Percentiles rank a stretch among this genome's conserved stretches.
Evolutionary conservation across 2,329 filamentous ascomycete species (phyloP).

Genomic region (Colletotrichum navitas): DNA sequence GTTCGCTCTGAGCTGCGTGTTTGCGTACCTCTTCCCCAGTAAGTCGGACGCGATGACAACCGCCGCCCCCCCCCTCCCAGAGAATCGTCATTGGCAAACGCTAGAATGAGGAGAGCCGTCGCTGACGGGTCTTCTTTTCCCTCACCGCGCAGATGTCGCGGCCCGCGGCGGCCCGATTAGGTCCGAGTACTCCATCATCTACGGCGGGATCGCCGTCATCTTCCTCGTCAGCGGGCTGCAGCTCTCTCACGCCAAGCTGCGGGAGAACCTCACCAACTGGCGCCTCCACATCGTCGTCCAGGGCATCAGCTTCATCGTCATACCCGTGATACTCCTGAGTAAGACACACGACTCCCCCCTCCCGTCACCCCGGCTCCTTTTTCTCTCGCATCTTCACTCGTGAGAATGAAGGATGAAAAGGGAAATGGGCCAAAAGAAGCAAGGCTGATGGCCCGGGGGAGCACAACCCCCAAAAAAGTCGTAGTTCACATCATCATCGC

Average conservation of each 20-base stretch:
- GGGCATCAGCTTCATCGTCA: conserved; percentile 74
- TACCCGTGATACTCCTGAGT: conserved; percentile 73
- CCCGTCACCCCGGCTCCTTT: neutral
- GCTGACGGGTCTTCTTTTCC: neutral
- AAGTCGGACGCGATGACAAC: conserved; percentile 42
- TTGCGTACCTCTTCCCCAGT: conserved; percentile 60
- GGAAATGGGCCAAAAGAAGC: neutral
- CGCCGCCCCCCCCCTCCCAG: too few species aligned
- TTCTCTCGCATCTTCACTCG: neutral
- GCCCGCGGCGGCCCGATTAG: conserved; percentile 62
- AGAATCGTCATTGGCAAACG: too few species aligned
- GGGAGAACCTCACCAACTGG: conserved; percentile 74
- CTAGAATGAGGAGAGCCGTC: neutral
- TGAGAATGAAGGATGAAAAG: neutral
- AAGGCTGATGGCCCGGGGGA: neutral
- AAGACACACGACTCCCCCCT: conserved; percentile 37
- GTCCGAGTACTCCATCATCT: conserved; percentile 72
- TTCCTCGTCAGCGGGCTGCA: conserved; percentile 80
- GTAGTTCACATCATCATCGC: conserved; percentile 62
- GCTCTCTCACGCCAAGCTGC: conserved; percentile 71
- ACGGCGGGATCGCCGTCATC: conserved; percentile 76
- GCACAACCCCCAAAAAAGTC: conserved; percentile 47
- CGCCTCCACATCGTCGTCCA: conserved; percentile 77
- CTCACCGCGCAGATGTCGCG: conserved; percentile 55
- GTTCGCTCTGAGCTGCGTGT: conserved; percentile 66